Evolutionary conservation across 441 rosid species (phyloP).

Genomic region (Iberis amara): DNA sequence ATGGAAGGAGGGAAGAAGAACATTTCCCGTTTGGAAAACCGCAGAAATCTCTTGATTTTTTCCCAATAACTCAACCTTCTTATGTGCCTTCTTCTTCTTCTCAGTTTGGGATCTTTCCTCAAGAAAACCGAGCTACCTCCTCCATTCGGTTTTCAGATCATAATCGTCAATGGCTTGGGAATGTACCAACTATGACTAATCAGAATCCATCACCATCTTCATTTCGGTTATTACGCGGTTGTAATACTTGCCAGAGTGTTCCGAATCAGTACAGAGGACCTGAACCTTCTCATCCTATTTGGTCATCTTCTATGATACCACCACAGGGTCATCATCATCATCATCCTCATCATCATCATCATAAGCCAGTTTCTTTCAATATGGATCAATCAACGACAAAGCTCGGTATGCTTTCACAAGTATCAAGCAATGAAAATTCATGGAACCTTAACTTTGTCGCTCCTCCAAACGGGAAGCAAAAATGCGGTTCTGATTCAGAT

Average conservation of each 20-base stretch:
- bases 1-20: conserved; percentile 39
- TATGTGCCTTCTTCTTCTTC: conserved; percentile 30
- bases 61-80: conserved; percentile 42
- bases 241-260: conserved; percentile 45
- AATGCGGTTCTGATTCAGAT: conserved; percentile 42
- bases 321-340: conserved; percentile 27
- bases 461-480: conserved; percentile 38
- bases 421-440: conserved; percentile 35
- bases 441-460: conserved; percentile 38
- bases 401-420: conserved; percentile 28
- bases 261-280: conserved; percentile 46
- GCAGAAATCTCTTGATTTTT: conserved; percentile 38
- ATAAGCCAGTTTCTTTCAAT: conserved; percentile 35
- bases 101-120: conserved; percentile 36
- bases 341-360: conserved; percentile 16
- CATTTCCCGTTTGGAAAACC: conserved; percentile 26
- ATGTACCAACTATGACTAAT: conserved; percentile 30
- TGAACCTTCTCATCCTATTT: conserved; percentile 37
- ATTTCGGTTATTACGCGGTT: conserved; percentile 36
- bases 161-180: conserved; percentile 43
- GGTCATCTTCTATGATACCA: conserved; percentile 45
- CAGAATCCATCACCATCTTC: conserved; percentile 41
- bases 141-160: conserved; percentile 45
- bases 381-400: conserved; percentile 34
- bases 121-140: conserved; percentile 37